Percentiles rank a stretch among this genome's conserved stretches.
phyloP scores from a whole-genome alignment of 768 basidiomycete genomes.

The Lactarius sanguifluus region DNA sequence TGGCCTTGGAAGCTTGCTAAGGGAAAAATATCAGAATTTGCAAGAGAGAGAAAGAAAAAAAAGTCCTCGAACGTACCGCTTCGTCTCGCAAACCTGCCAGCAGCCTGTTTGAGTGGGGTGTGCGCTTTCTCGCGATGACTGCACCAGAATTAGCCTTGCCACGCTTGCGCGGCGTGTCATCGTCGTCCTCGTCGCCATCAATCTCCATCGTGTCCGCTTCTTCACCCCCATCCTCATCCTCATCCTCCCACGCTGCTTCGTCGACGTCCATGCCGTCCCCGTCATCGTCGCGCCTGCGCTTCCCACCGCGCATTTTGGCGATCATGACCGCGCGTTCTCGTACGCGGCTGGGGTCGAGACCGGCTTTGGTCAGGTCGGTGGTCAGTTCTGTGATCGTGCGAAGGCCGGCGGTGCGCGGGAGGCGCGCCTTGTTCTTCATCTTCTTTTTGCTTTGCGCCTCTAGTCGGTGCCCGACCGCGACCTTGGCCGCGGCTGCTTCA shows the following conservation, averaged over 20 bases:
- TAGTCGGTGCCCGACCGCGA: constrained; percentile 64
- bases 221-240: constrained; percentile 38
- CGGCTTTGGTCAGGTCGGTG: constrained; percentile 78
- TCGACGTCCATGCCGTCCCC: constrained; percentile 38
- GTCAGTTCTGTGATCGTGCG: constrained; percentile 74
- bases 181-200: constrained; percentile 42
- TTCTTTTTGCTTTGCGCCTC: constrained; percentile 82
- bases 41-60: neutral
- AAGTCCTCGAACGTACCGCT: constrained; percentile 46
- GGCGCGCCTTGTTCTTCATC: constrained; percentile 78
- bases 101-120: constrained; percentile 70
- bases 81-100: constrained; percentile 78
- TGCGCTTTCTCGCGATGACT: constrained; percentile 49
- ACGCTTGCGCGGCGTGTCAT: constrained; percentile 55
- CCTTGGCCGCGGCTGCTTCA: constrained; percentile 62
- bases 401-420: constrained; percentile 73
- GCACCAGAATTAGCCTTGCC: constrained; percentile 61
- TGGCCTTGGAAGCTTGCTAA: constrained; percentile 78
- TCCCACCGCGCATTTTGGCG: constrained; percentile 69
- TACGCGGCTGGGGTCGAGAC: constrained; percentile 84
- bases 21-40: constrained; percentile 5
- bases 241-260: constrained; percentile 40
- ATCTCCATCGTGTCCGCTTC: constrained; percentile 38
- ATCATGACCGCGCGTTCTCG: constrained; percentile 85
- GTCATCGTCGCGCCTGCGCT: constrained; percentile 55